Evolutionary conservation across 2,329 filamentous ascomycete genomes (phyloP).

Genomic region (Pezicula radicicola): DNA sequence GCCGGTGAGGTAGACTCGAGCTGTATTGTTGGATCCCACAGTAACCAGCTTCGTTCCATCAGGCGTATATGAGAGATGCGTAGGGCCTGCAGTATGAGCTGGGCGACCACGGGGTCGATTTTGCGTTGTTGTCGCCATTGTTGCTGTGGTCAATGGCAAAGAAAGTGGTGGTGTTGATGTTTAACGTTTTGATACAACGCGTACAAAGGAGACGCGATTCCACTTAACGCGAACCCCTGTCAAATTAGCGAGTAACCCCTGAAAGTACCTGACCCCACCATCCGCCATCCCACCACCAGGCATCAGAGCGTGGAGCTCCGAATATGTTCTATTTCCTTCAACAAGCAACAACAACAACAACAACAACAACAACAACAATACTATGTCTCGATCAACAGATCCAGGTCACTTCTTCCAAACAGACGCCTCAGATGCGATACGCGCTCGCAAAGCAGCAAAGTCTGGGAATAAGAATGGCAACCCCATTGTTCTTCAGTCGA

Average conservation of each 20-base stretch:
- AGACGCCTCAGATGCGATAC: constrained; percentile 41
- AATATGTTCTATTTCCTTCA: no score
- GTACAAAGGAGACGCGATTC: constrained; percentile 14
- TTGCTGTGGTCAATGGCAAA: constrained; percentile 9
- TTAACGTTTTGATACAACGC: constrained; percentile 4
- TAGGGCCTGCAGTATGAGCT: constrained; percentile 81
- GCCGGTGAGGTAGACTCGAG: constrained; percentile 87
- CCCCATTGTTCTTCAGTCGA: constrained; percentile 78
- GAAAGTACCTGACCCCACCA: not conserved
- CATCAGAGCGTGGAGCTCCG: not conserved
- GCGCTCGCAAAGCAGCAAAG: constrained; percentile 65
- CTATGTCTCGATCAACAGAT: constrained; percentile 67
- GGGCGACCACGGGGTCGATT: constrained; percentile 59
- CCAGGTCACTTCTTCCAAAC: constrained; percentile 89
- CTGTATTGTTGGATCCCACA: constrained; percentile 88
- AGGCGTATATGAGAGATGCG: constrained; percentile 84
- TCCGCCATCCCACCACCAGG: not conserved
- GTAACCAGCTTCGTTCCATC: constrained; percentile 85
- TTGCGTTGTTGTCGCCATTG: constrained; percentile 30
- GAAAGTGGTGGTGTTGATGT: constrained; percentile 6
- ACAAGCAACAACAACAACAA: no score
- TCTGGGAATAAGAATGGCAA: constrained; percentile 75
- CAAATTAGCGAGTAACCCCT: not conserved
- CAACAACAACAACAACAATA: constrained; percentile 1
- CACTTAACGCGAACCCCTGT: not conserved